These are phyloP conservation scores for Calocera cornea DNA, from an alignment of 768 basidiomycete species.

Conservation along the genomic window DNA sequence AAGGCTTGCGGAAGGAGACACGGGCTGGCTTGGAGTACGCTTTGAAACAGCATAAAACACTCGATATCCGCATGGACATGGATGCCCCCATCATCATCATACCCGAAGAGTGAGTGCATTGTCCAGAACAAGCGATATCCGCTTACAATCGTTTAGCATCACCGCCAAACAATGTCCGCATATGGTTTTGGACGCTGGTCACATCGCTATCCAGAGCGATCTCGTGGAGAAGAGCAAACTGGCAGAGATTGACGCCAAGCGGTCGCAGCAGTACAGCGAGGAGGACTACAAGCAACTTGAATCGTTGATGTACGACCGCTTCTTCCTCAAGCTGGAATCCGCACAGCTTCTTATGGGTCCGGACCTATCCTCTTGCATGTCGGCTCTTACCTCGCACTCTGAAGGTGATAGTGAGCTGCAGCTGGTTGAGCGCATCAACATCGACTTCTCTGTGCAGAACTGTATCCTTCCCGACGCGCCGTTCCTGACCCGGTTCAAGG, in stretches of 20 bases:
- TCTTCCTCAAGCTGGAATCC: slow-evolving; percentile 65
- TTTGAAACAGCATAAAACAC: slow-evolving; percentile 82
- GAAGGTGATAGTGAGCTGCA: slow-evolving; percentile 47
- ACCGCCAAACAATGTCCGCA: slow-evolving; percentile 66
- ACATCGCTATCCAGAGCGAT: slow-evolving; percentile 85
- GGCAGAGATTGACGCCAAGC: slow-evolving; percentile 64
- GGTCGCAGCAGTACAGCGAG: slow-evolving; percentile 69
- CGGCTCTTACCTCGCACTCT: slow-evolving; percentile 51
- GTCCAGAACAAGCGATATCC: slow-evolving; percentile 1
- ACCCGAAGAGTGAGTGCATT: slow-evolving; percentile 63
- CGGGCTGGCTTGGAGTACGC: slow-evolving; percentile 89
- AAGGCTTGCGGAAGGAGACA: slow-evolving; percentile 87
- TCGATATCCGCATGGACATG: slow-evolving; percentile 93
- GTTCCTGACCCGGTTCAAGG: slow-evolving; percentile 75
- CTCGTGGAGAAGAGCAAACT: slow-evolving; percentile 73
- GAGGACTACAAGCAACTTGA: slow-evolving; percentile 78
- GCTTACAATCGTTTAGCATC: slow-evolving; percentile 36
- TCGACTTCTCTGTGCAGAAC: slow-evolving; percentile 78
- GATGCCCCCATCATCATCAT: slow-evolving; percentile 95
- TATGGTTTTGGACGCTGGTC: slow-evolving; percentile 88
- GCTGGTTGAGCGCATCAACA: slow-evolving; percentile 80
- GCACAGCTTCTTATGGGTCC: slow-evolving; percentile 61
- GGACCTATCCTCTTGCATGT: slow-evolving; percentile 64
- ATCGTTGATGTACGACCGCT: slow-evolving; percentile 88
- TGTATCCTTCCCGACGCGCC: slow-evolving; percentile 79